Evolutionary conservation across 192 early-diverging fungal genomes (phyloP).

Genomic region (Cetraspora pellucida): DNA sequence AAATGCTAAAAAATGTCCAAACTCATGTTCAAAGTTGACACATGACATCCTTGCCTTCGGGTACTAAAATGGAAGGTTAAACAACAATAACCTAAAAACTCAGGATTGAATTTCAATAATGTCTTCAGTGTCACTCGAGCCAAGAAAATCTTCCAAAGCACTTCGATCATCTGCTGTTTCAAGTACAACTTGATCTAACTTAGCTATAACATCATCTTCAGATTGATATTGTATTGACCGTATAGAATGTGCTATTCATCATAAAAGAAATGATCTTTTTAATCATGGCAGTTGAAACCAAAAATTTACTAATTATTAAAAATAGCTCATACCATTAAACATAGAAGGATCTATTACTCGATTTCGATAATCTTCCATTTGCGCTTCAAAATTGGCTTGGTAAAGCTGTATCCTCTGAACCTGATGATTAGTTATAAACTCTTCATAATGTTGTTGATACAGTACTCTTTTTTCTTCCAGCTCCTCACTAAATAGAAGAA

Average conservation of each 20-base stretch:
- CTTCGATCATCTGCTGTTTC: conserved; percentile 29
- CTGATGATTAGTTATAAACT: conserved; percentile 3
- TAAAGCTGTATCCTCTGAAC: conserved; percentile 8
- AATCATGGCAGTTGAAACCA: neutral
- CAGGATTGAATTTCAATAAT: neutral
- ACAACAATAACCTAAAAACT: too few relatives aligned
- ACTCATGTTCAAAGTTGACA: too few relatives aligned
- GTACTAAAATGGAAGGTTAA: too few relatives aligned
- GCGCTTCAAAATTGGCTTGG: conserved; percentile 30
- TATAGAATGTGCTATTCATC: neutral
- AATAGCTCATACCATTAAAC: conserved; percentile 1
- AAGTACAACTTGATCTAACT: conserved; percentile 23
- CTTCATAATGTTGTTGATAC: conserved; percentile 22
- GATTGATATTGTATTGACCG: neutral
- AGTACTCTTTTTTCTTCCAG: neutral
- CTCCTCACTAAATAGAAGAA: conserved; percentile 3
- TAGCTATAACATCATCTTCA: conserved; percentile 14
- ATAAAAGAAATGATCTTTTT: conserved; percentile 5
- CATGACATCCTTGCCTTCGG: too few relatives aligned
- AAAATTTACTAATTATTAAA: neutral
- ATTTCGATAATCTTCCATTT: conserved; percentile 32
- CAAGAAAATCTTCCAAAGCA: conserved; percentile 32
- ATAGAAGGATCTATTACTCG: neutral
- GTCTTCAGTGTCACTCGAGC: conserved; percentile 22
- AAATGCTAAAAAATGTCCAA: too few relatives aligned